Base-by-base conservation (phyloP, 1,284 basidiomycete genomes). In the Somion occarium region DNA sequence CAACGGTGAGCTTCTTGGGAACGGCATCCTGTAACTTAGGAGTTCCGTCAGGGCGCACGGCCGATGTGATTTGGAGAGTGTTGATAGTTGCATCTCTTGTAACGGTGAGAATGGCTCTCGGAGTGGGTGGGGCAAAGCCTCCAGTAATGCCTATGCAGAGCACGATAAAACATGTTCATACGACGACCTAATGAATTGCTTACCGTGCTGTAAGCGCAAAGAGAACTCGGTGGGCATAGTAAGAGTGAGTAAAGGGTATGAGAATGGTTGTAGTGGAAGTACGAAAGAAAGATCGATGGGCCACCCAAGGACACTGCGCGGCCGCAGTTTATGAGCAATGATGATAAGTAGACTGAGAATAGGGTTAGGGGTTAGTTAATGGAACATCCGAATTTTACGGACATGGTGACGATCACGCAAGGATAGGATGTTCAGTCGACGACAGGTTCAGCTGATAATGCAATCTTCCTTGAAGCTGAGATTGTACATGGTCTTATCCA, bases 401-500 rank as follows among this genome's bases (percentile, higher is more conserved):
- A 34, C 15, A 34, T 34, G 19, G 7, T 7, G n/a, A 42, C 9
- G 18, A 5, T 18, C 9, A 22, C 9, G 15, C 19, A 42, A 18
- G 39, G 39, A 18, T 7, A 42, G 39, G 39, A 18, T 9, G 9
- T 9, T 18, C 39, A 9, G 39, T 22, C 15, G 18, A 18, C 39
- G 39, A 42, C 11, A 15, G 30, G 7, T 34, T 69, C 57, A 74
- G 56, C 67, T 72, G 51, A 88, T 66, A 26, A 85, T 65, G 73
- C 93, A 95, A 65, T 95, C 93, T 66, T 95, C 93, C 64, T 87
- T 90, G 62, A 94, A 93, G 59, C 89, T 93, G 51, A 95, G 69
- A 63, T 92, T 93, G 71, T 95, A 96, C 93, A 96, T 91, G 48
- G 90, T 86, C 73, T 94, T 93, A 72, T 97, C 93, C 41, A 97